Evolutionary conservation across 305 asterid genomes (phyloP), one percentile per base, ranked within the genome.

Genomic region (Plantago lanceolata): DNA sequence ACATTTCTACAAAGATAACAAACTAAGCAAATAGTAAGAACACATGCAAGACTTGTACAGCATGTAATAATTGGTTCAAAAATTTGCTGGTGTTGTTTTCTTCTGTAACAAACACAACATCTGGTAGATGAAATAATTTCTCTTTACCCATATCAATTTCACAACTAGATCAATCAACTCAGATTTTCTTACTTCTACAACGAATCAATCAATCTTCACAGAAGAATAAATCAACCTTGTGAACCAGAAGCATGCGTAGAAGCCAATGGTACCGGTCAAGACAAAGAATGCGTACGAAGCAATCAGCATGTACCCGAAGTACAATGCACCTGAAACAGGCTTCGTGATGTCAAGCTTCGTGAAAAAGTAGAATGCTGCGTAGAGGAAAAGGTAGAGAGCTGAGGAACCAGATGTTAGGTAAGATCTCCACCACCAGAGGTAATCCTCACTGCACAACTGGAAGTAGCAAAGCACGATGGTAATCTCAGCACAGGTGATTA

Each of bases 361-460:
- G 81, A 85, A 85, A 84, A 86, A 84, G 57, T 83, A 86, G 73
- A 83, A 83, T 11, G 88, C 74, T 13, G 94, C 94, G 5, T 85
- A 86, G 67, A 85, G 84, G 73, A 85, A 85, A 24, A 85, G 83
- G 73, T 85, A 85, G n/a, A 85, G 71, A 3, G 94, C 94, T 0
- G 94, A 84, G 15, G 90, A 86, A 19, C 94, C 90, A 2, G 94
- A 81, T 18, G 94, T 86, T 48, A 84, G 44, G 57, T 81, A 86
- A 6, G 94, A 86, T 61, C 94, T 78, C 94, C 94, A 86, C 94
- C 94, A 85, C 94, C 94, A 85, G 4, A 71, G 73, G 48, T 85
- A 85, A 33, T 85, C 94, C 66, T 83, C 90, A 6, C 90, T 83
- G 78, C 94, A 79, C 12, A 85, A 66, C 65, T 85, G 94, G 86